phyloP scores from a whole-genome alignment of 768 basidiomycete genomes.

The Tulasnella calospora region DNA sequence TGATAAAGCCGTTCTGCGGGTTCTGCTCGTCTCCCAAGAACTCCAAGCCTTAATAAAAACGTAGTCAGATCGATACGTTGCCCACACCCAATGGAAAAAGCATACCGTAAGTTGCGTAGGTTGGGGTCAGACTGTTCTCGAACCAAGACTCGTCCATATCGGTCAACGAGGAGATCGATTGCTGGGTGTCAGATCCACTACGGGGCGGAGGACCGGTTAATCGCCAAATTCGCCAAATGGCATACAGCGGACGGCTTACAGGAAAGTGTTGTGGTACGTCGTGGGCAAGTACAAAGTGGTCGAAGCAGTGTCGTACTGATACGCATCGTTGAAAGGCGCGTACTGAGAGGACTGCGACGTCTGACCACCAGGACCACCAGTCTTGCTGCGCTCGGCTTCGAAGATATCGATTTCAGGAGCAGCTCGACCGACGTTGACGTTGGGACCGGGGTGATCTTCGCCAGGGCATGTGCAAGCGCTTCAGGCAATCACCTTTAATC shows the following conservation, averaged over 20 bases:
- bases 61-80: background rate
- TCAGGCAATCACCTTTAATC: constrained; percentile 31
- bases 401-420: constrained; percentile 81
- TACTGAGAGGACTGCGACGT: constrained; percentile 69
- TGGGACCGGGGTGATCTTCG: constrained; percentile 74
- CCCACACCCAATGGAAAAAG: background rate
- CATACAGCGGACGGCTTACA: constrained; percentile 30
- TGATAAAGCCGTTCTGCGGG: constrained; percentile 32
- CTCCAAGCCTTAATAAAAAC: background rate
- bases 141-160: constrained; percentile 42
- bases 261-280: constrained; percentile 40
- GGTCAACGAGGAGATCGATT: constrained; percentile 50
- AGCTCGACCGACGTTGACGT: constrained; percentile 51
- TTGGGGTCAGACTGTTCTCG: constrained; percentile 29
- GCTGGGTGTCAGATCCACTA: constrained; percentile 53
- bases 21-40: background rate
- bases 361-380: constrained; percentile 44
- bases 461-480: constrained; percentile 66
- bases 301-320: constrained; percentile 37
- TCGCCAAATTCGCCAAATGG: background rate
- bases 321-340: constrained; percentile 53
- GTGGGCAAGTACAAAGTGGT: constrained; percentile 37
- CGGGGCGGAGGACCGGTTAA: constrained; percentile 4
- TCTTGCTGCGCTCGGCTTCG: constrained; percentile 67
- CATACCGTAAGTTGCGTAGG: constrained; percentile 33